Evolutionary conservation across 306 rosid genomes (phyloP).

Genomic region (Argentina anserina): DNA sequence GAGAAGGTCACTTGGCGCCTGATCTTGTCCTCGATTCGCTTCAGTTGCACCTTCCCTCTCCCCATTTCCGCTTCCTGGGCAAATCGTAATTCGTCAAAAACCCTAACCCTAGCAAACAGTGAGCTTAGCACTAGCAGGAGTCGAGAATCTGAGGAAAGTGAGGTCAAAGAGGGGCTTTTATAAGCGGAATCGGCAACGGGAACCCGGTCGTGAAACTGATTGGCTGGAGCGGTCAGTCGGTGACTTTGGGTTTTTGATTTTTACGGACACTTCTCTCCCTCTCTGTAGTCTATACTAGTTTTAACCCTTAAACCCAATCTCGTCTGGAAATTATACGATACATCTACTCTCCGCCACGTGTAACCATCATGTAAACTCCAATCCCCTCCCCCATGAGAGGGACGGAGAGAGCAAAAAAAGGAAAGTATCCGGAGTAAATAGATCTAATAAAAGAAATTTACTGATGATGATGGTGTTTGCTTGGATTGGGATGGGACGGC

Average conservation of each 20-base stretch:
- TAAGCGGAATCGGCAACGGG: no score
- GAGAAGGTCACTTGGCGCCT: conserved; percentile 31
- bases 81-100: background rate
- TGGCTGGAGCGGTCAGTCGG: conserved; percentile 1
- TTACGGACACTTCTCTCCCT: background rate
- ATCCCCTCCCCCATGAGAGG: background rate
- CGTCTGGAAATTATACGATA: background rate
- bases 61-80: conserved; percentile 24
- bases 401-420: background rate
- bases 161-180: background rate
- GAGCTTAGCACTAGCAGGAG: background rate
- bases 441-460: background rate
- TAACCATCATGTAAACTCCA: background rate
- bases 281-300: background rate
- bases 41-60: conserved; percentile 31
- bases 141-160: background rate
- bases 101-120: background rate
- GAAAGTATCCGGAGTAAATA: background rate
- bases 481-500: background rate
- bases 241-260: background rate
- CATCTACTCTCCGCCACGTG: background rate
- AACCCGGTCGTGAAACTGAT: no score
- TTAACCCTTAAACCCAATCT: background rate
- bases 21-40: conserved; percentile 35
- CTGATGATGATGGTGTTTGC: background rate